Base-by-base conservation (phyloP, 352 stramenopile genomes). In the Phytophthora boehmeriae region DNA sequence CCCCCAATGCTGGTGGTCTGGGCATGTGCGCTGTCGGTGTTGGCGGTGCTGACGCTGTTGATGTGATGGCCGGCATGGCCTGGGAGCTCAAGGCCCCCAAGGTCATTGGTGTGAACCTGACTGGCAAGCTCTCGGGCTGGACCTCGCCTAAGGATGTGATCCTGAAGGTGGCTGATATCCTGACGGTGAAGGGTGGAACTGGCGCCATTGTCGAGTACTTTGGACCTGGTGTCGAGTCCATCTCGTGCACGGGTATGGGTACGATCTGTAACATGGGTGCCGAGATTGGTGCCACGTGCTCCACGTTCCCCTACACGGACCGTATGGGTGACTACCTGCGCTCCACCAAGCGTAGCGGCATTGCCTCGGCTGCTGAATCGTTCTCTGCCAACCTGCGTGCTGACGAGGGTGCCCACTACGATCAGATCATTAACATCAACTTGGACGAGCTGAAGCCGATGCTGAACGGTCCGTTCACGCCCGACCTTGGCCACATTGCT, bases 221-320 rank as follows among this genome's bases (percentile, higher is more conserved):
- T 46, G 92, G 92, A 42, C 80, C 83, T n/a, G 92, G 92, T 71
- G 88, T 97, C 4, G 90, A 97, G 52, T 96, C 86, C 52, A 97
- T 98, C 61, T 97, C 89, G 62, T 97, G 90, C 85, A 98, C 92
- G 66, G 92, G 90, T 67, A 97, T 97, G 89, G 92, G 87, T 58
- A 98, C 92, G 69, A 98, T 98, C 72, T 97, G 88, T 90, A 98
- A 98, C 85, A 98, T 98, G 92, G 92, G 92, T 78, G 92, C 92
- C 20, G 92, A 98, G 67, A 97, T 98, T 56, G 92, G 92, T 45
- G 92, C 92, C 44, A 98, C 92, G 48, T 97, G 88, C 82, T 97
- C 92, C 41, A 98, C 90, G 23, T 98, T 98, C 86, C 90, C 90
- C 5, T 98, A 95, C 85, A 97, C 90, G 48, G 78, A 94, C 49